Evolutionary conservation across 148 eudicot genomes (phyloP), one percentile per base, ranked within the genome.

Genomic region (Diospyros kaki): DNA sequence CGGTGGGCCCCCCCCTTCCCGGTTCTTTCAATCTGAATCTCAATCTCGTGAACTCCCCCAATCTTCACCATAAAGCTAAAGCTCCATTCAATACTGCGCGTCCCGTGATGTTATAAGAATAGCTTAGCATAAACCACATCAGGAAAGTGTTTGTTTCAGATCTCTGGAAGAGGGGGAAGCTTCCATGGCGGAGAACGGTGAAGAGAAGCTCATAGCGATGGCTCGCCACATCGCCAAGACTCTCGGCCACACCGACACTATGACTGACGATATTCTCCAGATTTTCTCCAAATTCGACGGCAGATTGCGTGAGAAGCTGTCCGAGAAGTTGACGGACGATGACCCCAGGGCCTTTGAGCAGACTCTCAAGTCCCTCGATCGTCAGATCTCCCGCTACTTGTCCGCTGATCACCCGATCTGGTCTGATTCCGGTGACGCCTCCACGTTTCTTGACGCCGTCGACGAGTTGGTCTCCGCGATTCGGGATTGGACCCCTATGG

Each of bases 141-240:
- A 38, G 38, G 42, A 18, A 62, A 38, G 43, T 0, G 13, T 9
- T 39, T 28, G 28, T 28, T 28, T 28, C 28, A 28, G 28, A 28
- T 28, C 28, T 28, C 28, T 28, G 28, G 28, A 28, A 28, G 28
- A 28, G 28, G 28, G 0, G 9, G 18, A 60, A 58, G 53, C 38
- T 72, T 51, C 76, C 73, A 87, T 87, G 91, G 85, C 87, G 10
- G 89, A 89, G 38, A 88, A 89, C 75, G 97, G 97, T 0, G 99
- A 96, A 65, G 98, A 96, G 72, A 96, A 96, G 85, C 89, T 96
- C 2, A 84, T 96, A 39, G 98, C 97, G n/a, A 89, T 93, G 2
- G 99, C 99, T 0, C 80, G 93, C 1, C 99, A 96, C 80, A 93
- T 96, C 13, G 99, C 97, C 18, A 96, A 89, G 59, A 87, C 98